Evolutionary conservation across 2,329 filamentous ascomycete genomes (phyloP), one percentile per base, ranked within the genome.

Genomic region (Aspergillus tamarii): DNA sequence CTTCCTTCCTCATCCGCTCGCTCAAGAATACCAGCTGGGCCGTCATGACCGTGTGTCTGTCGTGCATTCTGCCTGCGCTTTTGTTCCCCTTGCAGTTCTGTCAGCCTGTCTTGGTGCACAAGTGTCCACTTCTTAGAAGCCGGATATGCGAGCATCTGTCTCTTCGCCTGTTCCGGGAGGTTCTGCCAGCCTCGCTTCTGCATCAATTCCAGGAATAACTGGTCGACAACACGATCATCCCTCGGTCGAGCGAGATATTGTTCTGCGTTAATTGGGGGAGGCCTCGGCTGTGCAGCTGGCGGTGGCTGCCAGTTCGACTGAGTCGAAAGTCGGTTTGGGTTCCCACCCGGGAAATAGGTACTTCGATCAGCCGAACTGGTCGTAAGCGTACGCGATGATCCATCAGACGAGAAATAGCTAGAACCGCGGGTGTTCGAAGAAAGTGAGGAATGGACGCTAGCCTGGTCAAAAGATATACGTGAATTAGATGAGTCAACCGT

Each of bases 171-270:
- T 74, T 99, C 95, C 6, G 95, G 95, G 68, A 99, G 83, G 78
- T 96, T 96, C 81, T 97, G 95, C 92, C 94, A 98, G 68, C 94
- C 95, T 81, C 95, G 88, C 81, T 97, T 97, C 74, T 96, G 92
- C 95, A 99, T 98, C 68, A 99, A 83, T 59, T 93, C 90, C 73
- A 94, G 84, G 74, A 98, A 98, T 83, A 97, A 92, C 74, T 94
- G 89, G 76, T 98, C 93, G 53, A 97, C 91, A 16, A 96, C 82
- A 64, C 89, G 87, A 74, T 96, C 93, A 67, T 81, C 78, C 63
- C 77, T 74, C 14, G 78, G 78, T 26, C 77, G 73, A 53, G 73
- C 81, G 82, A 83, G 69, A 70, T 78, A 74, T 66, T 77, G 72
- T 67, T 72, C 74, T 65, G 73, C 76, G 39, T 67, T 72, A 71